phyloP scores from a whole-genome alignment of 352 stramenopile genomes.

The Phytopythium boreale region DNA sequence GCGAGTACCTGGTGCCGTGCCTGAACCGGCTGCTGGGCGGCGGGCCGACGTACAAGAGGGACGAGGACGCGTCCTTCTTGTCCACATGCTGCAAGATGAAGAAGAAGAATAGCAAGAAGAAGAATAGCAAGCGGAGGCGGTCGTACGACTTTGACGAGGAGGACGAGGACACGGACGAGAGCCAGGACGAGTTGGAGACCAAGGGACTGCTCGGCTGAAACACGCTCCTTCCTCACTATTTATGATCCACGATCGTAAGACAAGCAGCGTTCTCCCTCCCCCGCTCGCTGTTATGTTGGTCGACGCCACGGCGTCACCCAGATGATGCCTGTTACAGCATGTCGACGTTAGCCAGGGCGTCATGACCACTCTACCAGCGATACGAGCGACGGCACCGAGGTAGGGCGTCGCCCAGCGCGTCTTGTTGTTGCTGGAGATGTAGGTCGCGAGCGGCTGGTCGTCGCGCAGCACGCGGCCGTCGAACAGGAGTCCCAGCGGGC shows the following conservation, averaged over 20 bases:
- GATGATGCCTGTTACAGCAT: slow-evolving; percentile 37
- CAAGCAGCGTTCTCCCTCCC: too few species aligned
- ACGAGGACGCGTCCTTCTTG: slow-evolving; percentile 18
- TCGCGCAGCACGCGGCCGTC: slow-evolving; percentile 39
- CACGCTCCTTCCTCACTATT: background rate
- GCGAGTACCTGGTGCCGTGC: slow-evolving; percentile 72
- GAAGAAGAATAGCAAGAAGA: slow-evolving; percentile 37
- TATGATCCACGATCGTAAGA: background rate
- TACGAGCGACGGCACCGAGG: slow-evolving; percentile 20
- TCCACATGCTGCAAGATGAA: slow-evolving; percentile 15
- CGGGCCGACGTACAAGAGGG: slow-evolving; percentile 64
- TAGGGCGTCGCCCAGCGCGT: slow-evolving; percentile 41
- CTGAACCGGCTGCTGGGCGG: slow-evolving; percentile 54
- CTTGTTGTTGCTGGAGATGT: slow-evolving; percentile 17
- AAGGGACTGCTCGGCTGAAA: slow-evolving; percentile 51
- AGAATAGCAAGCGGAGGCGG: slow-evolving; percentile 27
- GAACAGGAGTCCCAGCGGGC: slow-evolving; percentile 40
- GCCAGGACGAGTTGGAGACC: slow-evolving; percentile 28
- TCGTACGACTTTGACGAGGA: slow-evolving; percentile 43
- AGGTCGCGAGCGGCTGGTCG: slow-evolving; percentile 34
- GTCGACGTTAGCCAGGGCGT: background rate
- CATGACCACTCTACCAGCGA: background rate
- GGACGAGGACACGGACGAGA: slow-evolving; percentile 21
- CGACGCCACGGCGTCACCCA: slow-evolving; percentile 57
- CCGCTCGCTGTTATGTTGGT: slow-evolving; percentile 10